These are phyloP conservation scores for Aegilops umbellulata DNA, from an alignment of 176 grass and related monocot genomes.

Conservation along the genomic window DNA sequence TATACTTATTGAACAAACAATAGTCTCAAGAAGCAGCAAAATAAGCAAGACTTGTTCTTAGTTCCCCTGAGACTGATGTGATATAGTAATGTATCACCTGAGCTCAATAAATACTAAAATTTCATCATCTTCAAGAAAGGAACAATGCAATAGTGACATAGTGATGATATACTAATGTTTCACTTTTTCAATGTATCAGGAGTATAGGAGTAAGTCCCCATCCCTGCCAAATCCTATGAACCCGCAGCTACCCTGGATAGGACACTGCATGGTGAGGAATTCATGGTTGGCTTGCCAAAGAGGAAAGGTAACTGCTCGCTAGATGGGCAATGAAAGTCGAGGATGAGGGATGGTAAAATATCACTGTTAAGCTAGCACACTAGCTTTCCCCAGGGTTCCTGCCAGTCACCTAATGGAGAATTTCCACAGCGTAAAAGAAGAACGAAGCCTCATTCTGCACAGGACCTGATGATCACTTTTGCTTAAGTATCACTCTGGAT, in stretches of 20 bases:
- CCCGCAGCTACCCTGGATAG: background rate
- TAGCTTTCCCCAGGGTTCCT: background rate
- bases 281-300: background rate
- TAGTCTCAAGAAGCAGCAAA: background rate
- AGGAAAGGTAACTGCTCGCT: background rate
- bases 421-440: background rate
- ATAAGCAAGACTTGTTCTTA: background rate
- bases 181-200: background rate
- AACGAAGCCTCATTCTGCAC: background rate
- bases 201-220: background rate
- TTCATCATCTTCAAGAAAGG: background rate
- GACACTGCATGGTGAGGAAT: background rate
- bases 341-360: background rate
- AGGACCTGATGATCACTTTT: background rate
- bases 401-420: background rate
- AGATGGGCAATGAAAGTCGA: background rate
- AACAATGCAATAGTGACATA: background rate
- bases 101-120: constrained; percentile 11
- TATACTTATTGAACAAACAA: background rate
- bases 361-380: background rate
- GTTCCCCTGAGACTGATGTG: background rate
- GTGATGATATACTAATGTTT: background rate
- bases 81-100: constrained; percentile 6
- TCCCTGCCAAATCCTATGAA: background rate
- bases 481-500: background rate